These are phyloP conservation scores for Beauveria sp. DNA, from an alignment of 2,329 filamentous ascomycete genomes.

Conservation along the genomic window DNA sequence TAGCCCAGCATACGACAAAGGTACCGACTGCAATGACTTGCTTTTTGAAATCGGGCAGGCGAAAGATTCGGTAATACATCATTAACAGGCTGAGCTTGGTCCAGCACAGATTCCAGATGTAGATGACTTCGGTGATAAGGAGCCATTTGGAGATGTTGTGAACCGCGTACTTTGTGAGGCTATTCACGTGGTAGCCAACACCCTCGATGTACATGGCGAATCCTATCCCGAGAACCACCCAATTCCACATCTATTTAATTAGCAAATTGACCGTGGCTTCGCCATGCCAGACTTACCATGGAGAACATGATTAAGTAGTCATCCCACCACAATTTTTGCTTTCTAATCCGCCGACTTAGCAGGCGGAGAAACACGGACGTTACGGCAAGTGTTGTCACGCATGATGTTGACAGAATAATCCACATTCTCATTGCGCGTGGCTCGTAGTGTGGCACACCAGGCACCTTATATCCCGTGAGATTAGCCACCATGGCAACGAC, in stretches of 20 bases:
- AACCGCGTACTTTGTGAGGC: constrained; percentile 27
- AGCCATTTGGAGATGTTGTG: constrained; percentile 40
- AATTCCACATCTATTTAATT: constrained; percentile 29
- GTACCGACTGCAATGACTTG: constrained; percentile 32
- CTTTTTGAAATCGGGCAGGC: constrained; percentile 33
- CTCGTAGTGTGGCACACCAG: constrained; percentile 8
- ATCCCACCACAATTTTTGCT: constrained; percentile 41
- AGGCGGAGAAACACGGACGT: constrained; percentile 32
- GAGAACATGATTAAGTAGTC: constrained; percentile 42
- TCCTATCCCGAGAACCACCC: constrained; percentile 38
- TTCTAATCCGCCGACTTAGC: constrained; percentile 33
- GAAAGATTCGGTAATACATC: constrained; percentile 48
- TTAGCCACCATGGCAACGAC: constrained; percentile 2
- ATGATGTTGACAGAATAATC: constrained; percentile 9
- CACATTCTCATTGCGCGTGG: constrained; percentile 5
- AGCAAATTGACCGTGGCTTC: not conserved
- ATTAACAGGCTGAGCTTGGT: constrained; percentile 43
- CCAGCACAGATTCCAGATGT: constrained; percentile 39
- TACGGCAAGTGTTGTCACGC: constrained; percentile 33
- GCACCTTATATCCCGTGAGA: constrained; percentile 5
- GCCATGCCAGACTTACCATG: constrained; percentile 26
- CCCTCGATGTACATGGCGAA: constrained; percentile 38
- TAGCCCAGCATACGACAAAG: constrained; percentile 39
- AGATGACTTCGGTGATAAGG: constrained; percentile 39
- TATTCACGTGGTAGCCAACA: constrained; percentile 39